Base-by-base conservation (phyloP, 23 red algal species). In the Gracilaria gracilis region DNA sequence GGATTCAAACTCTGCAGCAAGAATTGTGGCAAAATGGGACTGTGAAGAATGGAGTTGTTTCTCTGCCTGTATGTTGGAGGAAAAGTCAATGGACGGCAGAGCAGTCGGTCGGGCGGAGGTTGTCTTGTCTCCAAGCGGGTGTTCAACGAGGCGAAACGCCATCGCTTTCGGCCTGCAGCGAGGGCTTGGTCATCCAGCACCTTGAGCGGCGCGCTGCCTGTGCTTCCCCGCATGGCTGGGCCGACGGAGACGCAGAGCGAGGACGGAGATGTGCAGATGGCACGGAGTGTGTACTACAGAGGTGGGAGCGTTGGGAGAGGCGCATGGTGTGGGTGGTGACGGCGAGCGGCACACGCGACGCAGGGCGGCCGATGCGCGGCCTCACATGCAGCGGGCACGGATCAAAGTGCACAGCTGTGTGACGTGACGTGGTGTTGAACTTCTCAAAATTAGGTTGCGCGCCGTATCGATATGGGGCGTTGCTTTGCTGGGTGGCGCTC, bases 51-150 rank as follows among this genome's bases (percentile, higher is more conserved):
- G 40, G 21, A 49, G 38, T n/a, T 39, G 40, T 27, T 46, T 77
- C 3, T 90, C 31, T 5, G 72, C 57, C 4, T 79, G 47, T 7
- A 80, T 42, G 74, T 80, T 79, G 7, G 80, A 82, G 16, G 49
- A 38, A 36, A 64, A 92, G 8, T 59, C 39, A 23, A 77, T 38
- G 69, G 80, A 13, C 4, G 89, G 89, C 4, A 92, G 80, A 13
- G 89, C 59, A 9, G 89, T 17, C 0, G 77, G 89, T 11, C 89
- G 89, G 59, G 89, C 89, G 13, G 89, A 84, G 9, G 89, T 65
- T 27, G 69, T 74, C n/a, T n/a, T n/a, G n/a, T 79, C 12, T 73
- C 35, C 33, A 92, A 44, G 34, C 89, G 89, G 0, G 50, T 58
- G 11, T 61, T 57, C 21, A 92, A 28, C 1, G 89, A 47, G 23